These are phyloP conservation scores for Claviceps pazoutovae DNA, from an alignment of 2,329 filamentous ascomycete genomes.

Conservation along the genomic window DNA sequence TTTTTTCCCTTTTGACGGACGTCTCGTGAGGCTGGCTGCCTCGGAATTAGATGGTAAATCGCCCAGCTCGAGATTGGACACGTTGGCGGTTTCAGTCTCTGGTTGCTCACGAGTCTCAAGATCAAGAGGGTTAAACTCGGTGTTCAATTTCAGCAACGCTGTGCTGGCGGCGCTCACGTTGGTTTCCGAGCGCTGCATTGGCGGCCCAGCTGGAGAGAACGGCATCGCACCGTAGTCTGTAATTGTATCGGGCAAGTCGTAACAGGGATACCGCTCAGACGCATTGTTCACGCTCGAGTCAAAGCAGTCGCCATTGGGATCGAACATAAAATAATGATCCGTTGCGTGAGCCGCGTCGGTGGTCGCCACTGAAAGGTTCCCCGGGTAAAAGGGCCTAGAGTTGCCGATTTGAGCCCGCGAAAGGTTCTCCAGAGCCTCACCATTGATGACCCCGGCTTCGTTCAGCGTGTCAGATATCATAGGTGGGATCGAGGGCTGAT, in stretches of 20 bases:
- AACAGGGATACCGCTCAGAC: background rate
- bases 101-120: slow-evolving; percentile 30
- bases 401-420: too few species aligned
- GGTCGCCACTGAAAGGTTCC: too few species aligned
- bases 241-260: slow-evolving; percentile 17
- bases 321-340: too few species aligned
- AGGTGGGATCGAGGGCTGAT: too few species aligned
- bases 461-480: too few species aligned
- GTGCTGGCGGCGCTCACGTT: slow-evolving; percentile 27
- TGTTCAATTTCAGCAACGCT: slow-evolving; percentile 29
- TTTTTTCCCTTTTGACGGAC: slow-evolving; percentile 29
- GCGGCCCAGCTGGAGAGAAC: background rate
- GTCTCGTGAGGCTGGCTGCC: slow-evolving; percentile 7
- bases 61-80: slow-evolving; percentile 32
- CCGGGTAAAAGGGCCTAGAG: too few species aligned
- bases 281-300: too few species aligned
- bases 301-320: too few species aligned
- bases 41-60: slow-evolving; percentile 1
- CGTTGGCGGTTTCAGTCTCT: slow-evolving; percentile 24
- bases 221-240: background rate
- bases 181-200: slow-evolving; percentile 37
- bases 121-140: slow-evolving; percentile 33
- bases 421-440: too few species aligned
- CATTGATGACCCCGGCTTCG: too few species aligned
- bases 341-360: too few species aligned